Evolutionary conservation across 306 rosid species (phyloP).

Genomic region (Pterocarpus macrocarpus): DNA sequence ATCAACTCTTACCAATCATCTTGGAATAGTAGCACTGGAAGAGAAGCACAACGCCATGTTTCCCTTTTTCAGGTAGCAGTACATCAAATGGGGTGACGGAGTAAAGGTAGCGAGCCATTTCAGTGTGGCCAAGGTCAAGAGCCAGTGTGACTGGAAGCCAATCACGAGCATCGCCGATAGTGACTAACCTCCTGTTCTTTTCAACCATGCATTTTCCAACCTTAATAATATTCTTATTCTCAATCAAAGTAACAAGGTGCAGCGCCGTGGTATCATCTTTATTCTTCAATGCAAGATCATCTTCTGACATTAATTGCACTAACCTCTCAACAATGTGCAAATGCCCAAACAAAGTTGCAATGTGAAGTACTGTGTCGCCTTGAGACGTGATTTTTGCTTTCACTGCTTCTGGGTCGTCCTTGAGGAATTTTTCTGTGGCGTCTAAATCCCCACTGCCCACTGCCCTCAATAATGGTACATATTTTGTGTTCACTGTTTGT

Average conservation of each 20-base stretch:
- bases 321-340: not conserved
- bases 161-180: rapidly evolving
- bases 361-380: not conserved
- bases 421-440: not conserved
- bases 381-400: not conserved
- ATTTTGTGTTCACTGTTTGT: not conserved
- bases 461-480: not conserved
- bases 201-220: not conserved
- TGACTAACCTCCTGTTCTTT: not conserved
- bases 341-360: not conserved
- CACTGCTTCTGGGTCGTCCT: not conserved
- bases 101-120: slow-evolving; percentile 22
- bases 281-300: not conserved
- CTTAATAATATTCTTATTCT: too few species aligned
- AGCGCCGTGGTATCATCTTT: not conserved
- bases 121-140: not conserved
- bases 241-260: not conserved
- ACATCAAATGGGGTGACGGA: not conserved
- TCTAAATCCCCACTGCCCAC: not conserved
- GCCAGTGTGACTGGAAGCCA: not conserved
- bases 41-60: not conserved
- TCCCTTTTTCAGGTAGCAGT: not conserved
- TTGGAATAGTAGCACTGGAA: not conserved
- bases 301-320: not conserved
- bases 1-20: not conserved